A percentile compares a stretch with the other conserved stretches of the same genome.
Evolutionary conservation across 73 alveolate genomes (phyloP).

Genomic region (Stentor coeruleus): DNA sequence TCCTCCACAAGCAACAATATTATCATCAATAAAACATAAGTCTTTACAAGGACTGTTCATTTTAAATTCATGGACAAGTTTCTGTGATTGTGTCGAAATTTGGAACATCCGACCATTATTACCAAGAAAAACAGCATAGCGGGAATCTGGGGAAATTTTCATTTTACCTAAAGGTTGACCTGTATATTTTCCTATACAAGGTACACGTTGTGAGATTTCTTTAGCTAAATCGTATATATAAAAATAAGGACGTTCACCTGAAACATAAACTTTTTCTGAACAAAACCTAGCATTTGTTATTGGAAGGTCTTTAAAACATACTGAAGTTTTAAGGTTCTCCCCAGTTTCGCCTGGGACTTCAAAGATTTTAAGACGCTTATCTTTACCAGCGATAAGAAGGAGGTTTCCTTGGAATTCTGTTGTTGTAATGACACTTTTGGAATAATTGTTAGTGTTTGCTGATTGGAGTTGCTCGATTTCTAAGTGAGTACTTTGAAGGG

Average conservation of each 20-base stretch:
- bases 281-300: conserved; percentile 57
- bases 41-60: conserved; percentile 46
- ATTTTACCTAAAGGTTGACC: conserved; percentile 24
- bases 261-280: conserved; percentile 51
- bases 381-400: conserved; percentile 71
- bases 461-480: conserved; percentile 28
- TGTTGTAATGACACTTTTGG: conserved; percentile 56
- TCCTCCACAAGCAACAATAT: conserved; percentile 61
- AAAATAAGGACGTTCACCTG: conserved; percentile 78
- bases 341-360: conserved; percentile 46
- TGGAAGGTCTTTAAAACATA: conserved; percentile 75
- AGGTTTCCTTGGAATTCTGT: conserved; percentile 64
- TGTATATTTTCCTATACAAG: conserved; percentile 32
- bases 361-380: conserved; percentile 67
- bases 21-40: conserved; percentile 63
- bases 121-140: conserved; percentile 24
- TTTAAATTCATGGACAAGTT: conserved; percentile 54
- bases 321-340: conserved; percentile 42
- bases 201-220: conserved; percentile 55
- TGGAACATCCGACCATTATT: conserved; percentile 58
- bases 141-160: conserved; percentile 1
- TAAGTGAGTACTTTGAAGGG: conserved; percentile 24
- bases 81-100: conserved; percentile 51
- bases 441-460: conserved; percentile 53
- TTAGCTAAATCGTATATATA: conserved; percentile 59